Evolutionary conservation across 257 asterid genomes (phyloP).

Genomic region (Schizonepeta tenuifolia): DNA sequence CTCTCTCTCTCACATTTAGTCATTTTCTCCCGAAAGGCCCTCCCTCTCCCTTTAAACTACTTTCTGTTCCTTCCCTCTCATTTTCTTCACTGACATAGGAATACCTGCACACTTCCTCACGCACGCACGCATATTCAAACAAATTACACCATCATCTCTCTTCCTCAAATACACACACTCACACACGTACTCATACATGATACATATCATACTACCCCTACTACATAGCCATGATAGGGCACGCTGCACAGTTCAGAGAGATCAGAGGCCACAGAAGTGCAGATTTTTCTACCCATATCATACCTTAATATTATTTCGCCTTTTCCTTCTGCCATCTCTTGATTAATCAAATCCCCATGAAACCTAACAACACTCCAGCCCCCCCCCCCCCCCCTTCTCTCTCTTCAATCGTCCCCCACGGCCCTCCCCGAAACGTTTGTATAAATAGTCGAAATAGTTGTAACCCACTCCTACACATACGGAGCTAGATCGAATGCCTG

Average conservation of each 20-base stretch:
- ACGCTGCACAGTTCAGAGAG: constrained; percentile 43
- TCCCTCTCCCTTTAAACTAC: constrained; percentile 47
- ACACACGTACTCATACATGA: not conserved
- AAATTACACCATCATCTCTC: not conserved
- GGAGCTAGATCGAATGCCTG: not conserved
- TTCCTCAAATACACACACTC: not conserved
- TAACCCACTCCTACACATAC: not conserved
- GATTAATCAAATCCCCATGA: constrained; percentile 59
- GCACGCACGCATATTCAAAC: constrained; percentile 94
- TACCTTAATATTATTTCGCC: constrained; percentile 42
- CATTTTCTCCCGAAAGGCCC: not conserved
- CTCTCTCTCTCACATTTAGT: constrained; percentile 32
- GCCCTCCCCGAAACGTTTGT: not conserved
- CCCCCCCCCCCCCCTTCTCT: too few relatives aligned
- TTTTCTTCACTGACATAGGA: constrained; percentile 80
- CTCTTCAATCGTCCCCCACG: not conserved
- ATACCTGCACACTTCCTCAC: constrained; percentile 83
- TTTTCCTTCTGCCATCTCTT: constrained; percentile 24
- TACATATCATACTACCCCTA: constrained; percentile 31
- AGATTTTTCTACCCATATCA: constrained; percentile 41
- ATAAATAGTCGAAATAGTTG: not conserved
- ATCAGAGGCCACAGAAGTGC: constrained; percentile 30
- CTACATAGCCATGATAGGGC: constrained; percentile 50
- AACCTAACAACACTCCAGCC: constrained; percentile 31
- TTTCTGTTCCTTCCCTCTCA: constrained; percentile 64